phyloP scores from a whole-genome alignment of 768 basidiomycete genomes.

The Naganishia onofrii region DNA sequence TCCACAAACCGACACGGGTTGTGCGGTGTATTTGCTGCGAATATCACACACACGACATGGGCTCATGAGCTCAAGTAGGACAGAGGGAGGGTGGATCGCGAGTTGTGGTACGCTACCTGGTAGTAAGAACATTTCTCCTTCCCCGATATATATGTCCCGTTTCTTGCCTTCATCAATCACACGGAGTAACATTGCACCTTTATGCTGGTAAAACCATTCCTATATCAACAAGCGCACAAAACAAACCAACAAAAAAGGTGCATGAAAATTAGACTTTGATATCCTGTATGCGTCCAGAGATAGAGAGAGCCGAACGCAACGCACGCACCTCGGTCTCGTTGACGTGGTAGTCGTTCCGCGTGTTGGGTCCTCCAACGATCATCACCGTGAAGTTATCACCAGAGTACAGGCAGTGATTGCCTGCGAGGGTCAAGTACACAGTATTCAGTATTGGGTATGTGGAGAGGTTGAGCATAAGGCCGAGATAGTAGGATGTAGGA shows the following conservation, averaged over 20 bases:
- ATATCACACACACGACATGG: neutral
- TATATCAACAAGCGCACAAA: too few species aligned
- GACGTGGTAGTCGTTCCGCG: conserved; percentile 87
- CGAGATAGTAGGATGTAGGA: conserved; percentile 53
- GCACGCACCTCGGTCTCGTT: conserved; percentile 74
- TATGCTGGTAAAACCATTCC: conserved; percentile 98
- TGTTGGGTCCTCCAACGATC: conserved; percentile 93
- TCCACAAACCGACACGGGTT: conserved; percentile 87
- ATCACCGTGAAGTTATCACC: conserved; percentile 89
- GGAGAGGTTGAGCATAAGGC: neutral
- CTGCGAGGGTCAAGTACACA: conserved; percentile 9
- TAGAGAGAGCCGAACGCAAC: neutral
- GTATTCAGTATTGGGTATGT: too few species aligned
- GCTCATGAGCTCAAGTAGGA: neutral
- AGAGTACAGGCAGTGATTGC: conserved; percentile 55
- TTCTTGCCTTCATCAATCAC: conserved; percentile 60
- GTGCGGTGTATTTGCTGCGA: conserved; percentile 85
- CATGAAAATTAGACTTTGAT: too few species aligned
- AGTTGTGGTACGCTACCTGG: conserved; percentile 64
- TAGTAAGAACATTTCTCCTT: conserved; percentile 94
- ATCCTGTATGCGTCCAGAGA: too few species aligned
- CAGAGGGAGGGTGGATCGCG: too few species aligned
- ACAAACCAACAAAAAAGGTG: too few species aligned
- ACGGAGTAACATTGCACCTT: conserved; percentile 85
- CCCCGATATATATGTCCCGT: conserved; percentile 79